Evolutionary conservation across 495 filamentous ascomycete genomes (phyloP).

Genomic region (Aspergillus egyptiacus): DNA sequence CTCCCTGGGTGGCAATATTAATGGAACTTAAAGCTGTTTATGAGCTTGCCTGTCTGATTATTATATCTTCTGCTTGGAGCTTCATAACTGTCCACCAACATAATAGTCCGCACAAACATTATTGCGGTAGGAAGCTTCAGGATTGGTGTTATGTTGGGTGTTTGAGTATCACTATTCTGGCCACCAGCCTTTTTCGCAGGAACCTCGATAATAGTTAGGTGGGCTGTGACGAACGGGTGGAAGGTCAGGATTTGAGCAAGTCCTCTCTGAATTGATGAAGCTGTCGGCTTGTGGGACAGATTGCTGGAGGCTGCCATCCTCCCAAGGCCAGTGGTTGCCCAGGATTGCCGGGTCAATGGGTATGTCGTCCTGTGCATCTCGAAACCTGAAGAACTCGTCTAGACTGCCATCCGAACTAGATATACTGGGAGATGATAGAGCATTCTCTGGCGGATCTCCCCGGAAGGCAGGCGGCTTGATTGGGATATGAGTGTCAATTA

Average conservation of each 20-base stretch:
- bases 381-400: conserved; percentile 9
- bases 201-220: conserved; percentile 5
- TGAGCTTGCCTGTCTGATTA: too few species aligned
- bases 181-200: too few species aligned
- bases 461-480: conserved; percentile 11
- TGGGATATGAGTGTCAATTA: not conserved
- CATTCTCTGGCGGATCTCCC: conserved; percentile 6
- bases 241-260: conserved; percentile 18
- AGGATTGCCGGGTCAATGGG: conserved; percentile 20
- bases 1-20: too few species aligned
- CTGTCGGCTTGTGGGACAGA: not conserved
- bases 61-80: too few species aligned
- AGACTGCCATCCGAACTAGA: conserved; percentile 16
- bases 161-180: too few species aligned
- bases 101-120: too few species aligned
- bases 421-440: conserved; percentile 15
- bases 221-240: conserved; percentile 11
- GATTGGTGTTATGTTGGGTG: too few species aligned
- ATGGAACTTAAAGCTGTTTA: too few species aligned
- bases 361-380: conserved; percentile 13
- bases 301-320: not conserved
- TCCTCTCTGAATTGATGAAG: conserved; percentile 2
- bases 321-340: conserved; percentile 1
- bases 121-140: too few species aligned
- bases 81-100: too few species aligned